phyloP scores from a whole-genome alignment of 2,329 filamentous ascomycete species.

The Penicillium sp. region DNA sequence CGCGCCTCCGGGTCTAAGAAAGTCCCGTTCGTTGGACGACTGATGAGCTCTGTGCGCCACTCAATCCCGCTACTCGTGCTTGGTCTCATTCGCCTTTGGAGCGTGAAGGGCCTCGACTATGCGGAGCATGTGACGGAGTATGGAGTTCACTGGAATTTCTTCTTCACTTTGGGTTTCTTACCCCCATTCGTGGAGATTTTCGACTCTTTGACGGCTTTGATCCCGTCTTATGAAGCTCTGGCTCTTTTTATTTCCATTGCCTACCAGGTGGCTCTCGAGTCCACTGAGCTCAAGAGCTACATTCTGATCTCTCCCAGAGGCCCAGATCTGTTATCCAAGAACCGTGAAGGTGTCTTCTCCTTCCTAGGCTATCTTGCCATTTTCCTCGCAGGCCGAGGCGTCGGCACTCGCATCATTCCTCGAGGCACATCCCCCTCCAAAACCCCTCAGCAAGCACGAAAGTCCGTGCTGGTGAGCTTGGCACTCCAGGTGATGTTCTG shows the following conservation, averaged over 20 bases:
- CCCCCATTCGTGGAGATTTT: conserved; percentile 87
- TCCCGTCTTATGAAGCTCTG: conserved; percentile 77
- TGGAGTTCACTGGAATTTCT: conserved; percentile 99
- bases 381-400: conserved; percentile 84
- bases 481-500: conserved; percentile 67
- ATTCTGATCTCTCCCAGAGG: conserved; percentile 78
- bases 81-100: conserved; percentile 78
- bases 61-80: conserved; percentile 79
- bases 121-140: conserved; percentile 97
- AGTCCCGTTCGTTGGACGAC: conserved; percentile 53
- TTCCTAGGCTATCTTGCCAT: conserved; percentile 93
- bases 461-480: conserved; percentile 66
- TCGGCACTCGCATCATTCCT: conserved; percentile 78
- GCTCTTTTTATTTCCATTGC: conserved; percentile 66
- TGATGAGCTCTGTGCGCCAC: conserved; percentile 72
- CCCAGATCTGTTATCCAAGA: conserved; percentile 78
- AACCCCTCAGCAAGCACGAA: conserved; percentile 47
- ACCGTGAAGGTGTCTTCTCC: conserved; percentile 93
- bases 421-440: conserved; percentile 53
- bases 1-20: conserved; percentile 53
- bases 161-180: conserved; percentile 89
- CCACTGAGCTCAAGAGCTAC: conserved; percentile 75
- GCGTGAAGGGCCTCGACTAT: conserved; percentile 92
- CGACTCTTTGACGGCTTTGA: conserved; percentile 67
- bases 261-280: conserved; percentile 78